Evolutionary conservation across 2,329 filamentous ascomycete genomes (phyloP).

Genomic region (Diaporthe australafricana): DNA sequence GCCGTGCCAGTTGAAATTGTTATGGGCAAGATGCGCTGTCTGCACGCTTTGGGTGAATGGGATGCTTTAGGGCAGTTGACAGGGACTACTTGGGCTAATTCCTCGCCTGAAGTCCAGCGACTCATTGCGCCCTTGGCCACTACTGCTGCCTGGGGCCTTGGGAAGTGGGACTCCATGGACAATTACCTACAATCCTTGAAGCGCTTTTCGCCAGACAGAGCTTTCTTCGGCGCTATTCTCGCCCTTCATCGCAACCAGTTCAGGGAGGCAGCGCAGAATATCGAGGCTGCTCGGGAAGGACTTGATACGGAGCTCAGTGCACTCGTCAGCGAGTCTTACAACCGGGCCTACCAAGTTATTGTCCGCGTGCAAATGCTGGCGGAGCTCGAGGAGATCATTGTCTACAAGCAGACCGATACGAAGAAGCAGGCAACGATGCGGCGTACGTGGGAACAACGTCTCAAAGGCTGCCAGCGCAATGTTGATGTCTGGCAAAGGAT

Average conservation of each 20-base stretch:
- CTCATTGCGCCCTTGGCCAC: constrained; percentile 94
- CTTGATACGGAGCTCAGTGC: constrained; percentile 96
- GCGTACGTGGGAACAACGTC: constrained; percentile 92
- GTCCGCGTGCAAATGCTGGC: constrained; percentile 99
- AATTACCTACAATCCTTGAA: constrained; percentile 97
- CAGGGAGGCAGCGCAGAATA: constrained; percentile 87
- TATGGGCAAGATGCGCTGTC: constrained; percentile 99
- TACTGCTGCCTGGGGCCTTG: constrained; percentile 94
- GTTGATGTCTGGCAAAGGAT: constrained; percentile 99
- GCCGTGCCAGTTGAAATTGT: constrained; percentile 87
- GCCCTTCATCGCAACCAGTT: constrained; percentile 97
- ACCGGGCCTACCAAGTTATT: constrained; percentile 96
- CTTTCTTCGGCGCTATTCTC: constrained; percentile 97
- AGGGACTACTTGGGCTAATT: constrained; percentile 93
- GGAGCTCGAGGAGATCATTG: constrained; percentile 96
- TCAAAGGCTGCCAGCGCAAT: constrained; percentile 95
- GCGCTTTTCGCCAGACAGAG: constrained; percentile 89
- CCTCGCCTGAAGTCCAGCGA: constrained; percentile 86
- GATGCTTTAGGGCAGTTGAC: constrained; percentile 90
- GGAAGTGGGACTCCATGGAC: constrained; percentile 99
- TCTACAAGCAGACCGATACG: constrained; percentile 93
- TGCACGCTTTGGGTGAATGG: constrained; percentile 98
- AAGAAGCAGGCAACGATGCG: constrained; percentile 93
- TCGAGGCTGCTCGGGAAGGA: constrained; percentile 91
- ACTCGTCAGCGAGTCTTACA: constrained; percentile 97